Evolutionary conservation across 345 rosid species (phyloP).

Genomic region (Capsella bursapastoris): DNA sequence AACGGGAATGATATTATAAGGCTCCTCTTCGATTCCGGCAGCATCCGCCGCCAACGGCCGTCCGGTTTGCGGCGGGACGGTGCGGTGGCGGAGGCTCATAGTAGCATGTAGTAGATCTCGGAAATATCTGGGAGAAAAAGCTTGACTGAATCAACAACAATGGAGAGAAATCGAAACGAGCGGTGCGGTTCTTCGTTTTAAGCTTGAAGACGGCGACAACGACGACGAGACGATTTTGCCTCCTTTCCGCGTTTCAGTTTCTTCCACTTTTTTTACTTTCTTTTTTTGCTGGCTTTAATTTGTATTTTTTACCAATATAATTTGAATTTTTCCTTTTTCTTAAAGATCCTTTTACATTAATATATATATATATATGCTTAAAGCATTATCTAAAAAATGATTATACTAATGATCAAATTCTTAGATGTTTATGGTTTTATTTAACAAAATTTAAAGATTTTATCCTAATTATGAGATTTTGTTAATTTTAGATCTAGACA

Average conservation of each 20-base stretch:
- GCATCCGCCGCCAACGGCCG: slow-evolving; percentile 43
- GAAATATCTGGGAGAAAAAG: neutral
- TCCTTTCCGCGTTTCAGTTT: slow-evolving; percentile 46
- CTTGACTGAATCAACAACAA: slow-evolving; percentile 32
- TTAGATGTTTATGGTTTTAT: neutral
- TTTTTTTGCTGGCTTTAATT: neutral
- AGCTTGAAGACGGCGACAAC: slow-evolving; percentile 32
- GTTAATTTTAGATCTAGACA: slow-evolving; percentile 4
- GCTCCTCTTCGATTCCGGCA: slow-evolving; percentile 54
- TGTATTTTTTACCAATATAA: neutral
- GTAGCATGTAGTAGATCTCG: slow-evolving; percentile 42
- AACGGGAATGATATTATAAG: slow-evolving; percentile 84
- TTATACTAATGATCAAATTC: neutral
- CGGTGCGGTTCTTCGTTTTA: neutral
- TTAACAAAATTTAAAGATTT: neutral
- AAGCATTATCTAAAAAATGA: neutral
- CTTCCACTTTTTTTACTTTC: neutral
- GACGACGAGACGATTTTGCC: slow-evolving; percentile 34
- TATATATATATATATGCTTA: too few species aligned
- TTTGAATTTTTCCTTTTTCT: slow-evolving; percentile 9
- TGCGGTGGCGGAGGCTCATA: slow-evolving; percentile 58
- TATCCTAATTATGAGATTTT: slow-evolving; percentile 6
- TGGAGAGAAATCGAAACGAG: slow-evolving; percentile 19
- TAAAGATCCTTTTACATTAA: neutral
- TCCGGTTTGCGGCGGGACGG: slow-evolving; percentile 40